Evolutionary conservation across 2,329 filamentous ascomycete species (phyloP).

Genomic region (Aaosphaeria arxii): DNA sequence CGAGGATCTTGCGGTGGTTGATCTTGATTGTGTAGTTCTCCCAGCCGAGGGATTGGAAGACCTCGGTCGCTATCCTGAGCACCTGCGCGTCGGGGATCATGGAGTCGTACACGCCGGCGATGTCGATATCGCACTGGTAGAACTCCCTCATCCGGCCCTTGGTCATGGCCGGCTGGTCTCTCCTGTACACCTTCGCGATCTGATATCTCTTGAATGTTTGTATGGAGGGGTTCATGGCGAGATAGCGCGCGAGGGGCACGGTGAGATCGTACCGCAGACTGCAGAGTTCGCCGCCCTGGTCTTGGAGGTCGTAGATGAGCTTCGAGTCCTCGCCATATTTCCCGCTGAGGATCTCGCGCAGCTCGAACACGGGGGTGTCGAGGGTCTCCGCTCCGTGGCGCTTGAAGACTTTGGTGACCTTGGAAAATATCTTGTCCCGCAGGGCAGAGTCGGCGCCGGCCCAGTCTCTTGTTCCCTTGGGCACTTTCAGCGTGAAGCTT

Average conservation of each 20-base stretch:
- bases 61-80: slow-evolving; percentile 77
- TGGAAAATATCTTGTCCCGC: slow-evolving; percentile 34
- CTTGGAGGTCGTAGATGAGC: slow-evolving; percentile 82
- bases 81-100: slow-evolving; percentile 93
- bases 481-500: slow-evolving; percentile 73
- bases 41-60: slow-evolving; percentile 79
- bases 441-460: slow-evolving; percentile 32
- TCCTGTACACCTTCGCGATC: slow-evolving; percentile 84
- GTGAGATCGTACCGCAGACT: slow-evolving; percentile 82
- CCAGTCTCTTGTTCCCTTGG: slow-evolving; percentile 88
- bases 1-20: slow-evolving; percentile 91
- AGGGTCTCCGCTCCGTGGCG: slow-evolving; percentile 37
- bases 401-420: slow-evolving; percentile 35
- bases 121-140: slow-evolving; percentile 95
- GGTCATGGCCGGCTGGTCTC: slow-evolving; percentile 72
- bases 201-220: slow-evolving; percentile 82
- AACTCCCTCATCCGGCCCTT: slow-evolving; percentile 92
- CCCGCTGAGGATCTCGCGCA: slow-evolving; percentile 77
- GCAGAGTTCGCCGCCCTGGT: slow-evolving; percentile 80
- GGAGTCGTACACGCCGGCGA: slow-evolving; percentile 78
- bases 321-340: slow-evolving; percentile 91
- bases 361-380: slow-evolving; percentile 71
- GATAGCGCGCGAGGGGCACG: slow-evolving; percentile 83
- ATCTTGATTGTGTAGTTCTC: slow-evolving; percentile 82
- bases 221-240: slow-evolving; percentile 82